Evolutionary conservation across 2,329 filamentous ascomycete species (phyloP).

Genomic region (Colletotrichum neosansevieriae): DNA sequence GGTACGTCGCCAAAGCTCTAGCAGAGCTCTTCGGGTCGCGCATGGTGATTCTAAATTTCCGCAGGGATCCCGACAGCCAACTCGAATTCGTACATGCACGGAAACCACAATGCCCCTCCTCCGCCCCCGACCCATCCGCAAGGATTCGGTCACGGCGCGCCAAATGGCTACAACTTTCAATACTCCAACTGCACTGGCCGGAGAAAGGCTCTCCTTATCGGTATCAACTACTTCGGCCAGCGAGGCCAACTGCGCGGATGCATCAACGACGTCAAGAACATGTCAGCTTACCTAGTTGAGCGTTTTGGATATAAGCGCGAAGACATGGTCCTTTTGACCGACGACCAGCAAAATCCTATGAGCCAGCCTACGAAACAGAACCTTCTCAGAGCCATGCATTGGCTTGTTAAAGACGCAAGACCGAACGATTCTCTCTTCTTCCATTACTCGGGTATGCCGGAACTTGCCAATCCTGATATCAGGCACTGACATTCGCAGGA

Average conservation of each 20-base stretch:
- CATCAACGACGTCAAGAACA: slow-evolving; percentile 98
- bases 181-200: slow-evolving; percentile 92
- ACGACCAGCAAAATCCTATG: slow-evolving; percentile 97
- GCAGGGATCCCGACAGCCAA: slow-evolving; percentile 57
- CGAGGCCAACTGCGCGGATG: slow-evolving; percentile 91
- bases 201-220: slow-evolving; percentile 90
- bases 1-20: slow-evolving; percentile 52
- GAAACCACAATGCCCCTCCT: slow-evolving; percentile 69
- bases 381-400: slow-evolving; percentile 96
- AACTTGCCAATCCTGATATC: slow-evolving; percentile 14
- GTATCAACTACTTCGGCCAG: slow-evolving; percentile 97
- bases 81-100: slow-evolving; percentile 67
- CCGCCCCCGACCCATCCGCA: slow-evolving; percentile 77
- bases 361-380: slow-evolving; percentile 97
- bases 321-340: slow-evolving; percentile 96
- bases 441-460: slow-evolving; percentile 85
- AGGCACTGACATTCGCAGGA: slow-evolving; percentile 55
- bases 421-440: slow-evolving; percentile 97
- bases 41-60: slow-evolving; percentile 5
- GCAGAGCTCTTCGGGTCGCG: background rate
- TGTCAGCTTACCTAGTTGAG: slow-evolving; percentile 90
- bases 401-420: slow-evolving; percentile 92
- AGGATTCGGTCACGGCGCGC: slow-evolving; percentile 83
- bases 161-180: slow-evolving; percentile 84
- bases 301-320: slow-evolving; percentile 93